These are phyloP conservation scores for Monosporascus sp. DNA, from an alignment of 2,329 filamentous ascomycete species.

Conservation along the genomic window DNA sequence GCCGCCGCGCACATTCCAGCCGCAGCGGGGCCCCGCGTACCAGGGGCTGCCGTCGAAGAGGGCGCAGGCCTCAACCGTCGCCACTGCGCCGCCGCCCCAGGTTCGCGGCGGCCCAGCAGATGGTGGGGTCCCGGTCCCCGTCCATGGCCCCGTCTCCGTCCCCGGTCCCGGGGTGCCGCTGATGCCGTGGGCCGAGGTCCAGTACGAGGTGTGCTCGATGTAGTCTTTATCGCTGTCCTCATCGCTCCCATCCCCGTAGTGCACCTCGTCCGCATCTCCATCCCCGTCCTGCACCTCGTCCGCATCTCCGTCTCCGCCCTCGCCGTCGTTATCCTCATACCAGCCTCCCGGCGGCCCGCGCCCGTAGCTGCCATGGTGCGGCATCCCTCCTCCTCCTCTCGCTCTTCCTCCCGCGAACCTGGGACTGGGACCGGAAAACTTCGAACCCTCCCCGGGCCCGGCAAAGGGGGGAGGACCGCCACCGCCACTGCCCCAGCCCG, in stretches of 20 bases:
- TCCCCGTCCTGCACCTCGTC: conserved; percentile 3
- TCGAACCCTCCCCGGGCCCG: not conserved
- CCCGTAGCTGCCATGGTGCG: not conserved
- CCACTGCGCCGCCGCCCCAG: conserved; percentile 30
- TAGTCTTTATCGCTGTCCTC: conserved; percentile 8
- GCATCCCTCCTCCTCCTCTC: not conserved
- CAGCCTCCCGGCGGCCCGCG: not conserved
- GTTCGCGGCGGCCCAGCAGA: conserved; percentile 17
- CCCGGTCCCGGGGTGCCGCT: too few species aligned
- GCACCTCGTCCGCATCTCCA: too few species aligned
- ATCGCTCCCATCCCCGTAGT: not conserved
- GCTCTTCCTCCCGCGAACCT: too few species aligned
- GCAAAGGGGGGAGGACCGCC: not conserved
- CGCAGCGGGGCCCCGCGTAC: conserved; percentile 32
- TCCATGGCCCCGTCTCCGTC: conserved; percentile 16
- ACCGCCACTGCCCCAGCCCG: conserved; percentile 2
- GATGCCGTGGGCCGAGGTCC: conserved; percentile 20
- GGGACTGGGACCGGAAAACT: not conserved
- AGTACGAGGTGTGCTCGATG: conserved; percentile 23
- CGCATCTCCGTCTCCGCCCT: conserved; percentile 3
- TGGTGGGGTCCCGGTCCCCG: conserved; percentile 20
- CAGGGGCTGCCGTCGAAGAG: conserved; percentile 33
- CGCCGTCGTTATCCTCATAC: not conserved
- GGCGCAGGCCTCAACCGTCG: conserved; percentile 37
- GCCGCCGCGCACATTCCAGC: conserved; percentile 29